A percentile compares a stretch with the other conserved stretches of the same genome.
Evolutionary conservation across 345 rosid genomes (phyloP).

Genomic region (Salix dunnii): DNA sequence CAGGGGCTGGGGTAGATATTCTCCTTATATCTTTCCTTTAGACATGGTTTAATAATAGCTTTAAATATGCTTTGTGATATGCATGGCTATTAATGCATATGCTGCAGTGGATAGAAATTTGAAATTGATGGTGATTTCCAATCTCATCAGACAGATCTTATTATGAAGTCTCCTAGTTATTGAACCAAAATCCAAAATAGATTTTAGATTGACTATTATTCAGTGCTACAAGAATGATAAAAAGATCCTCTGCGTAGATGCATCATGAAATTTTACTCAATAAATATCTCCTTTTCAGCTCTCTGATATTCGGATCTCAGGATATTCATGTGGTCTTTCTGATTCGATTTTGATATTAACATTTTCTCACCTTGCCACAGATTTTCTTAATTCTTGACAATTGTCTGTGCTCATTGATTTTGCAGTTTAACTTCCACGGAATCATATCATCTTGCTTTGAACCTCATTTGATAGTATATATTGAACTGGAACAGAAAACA

Average conservation of each 20-base stretch:
- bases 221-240: background rate
- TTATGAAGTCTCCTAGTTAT: no score
- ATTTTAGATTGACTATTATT: background rate
- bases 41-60: background rate
- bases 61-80: background rate
- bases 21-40: constrained; percentile 11
- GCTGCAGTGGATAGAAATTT: background rate
- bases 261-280: background rate
- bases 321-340: background rate
- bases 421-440: constrained; percentile 97
- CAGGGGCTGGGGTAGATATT: constrained; percentile 87
- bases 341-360: background rate
- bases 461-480: constrained; percentile 81
- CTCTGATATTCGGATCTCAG: no score
- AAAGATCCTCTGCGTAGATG: background rate
- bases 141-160: background rate
- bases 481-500: constrained; percentile 94
- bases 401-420: constrained; percentile 22
- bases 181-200: background rate
- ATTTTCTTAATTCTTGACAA: constrained; percentile 8
- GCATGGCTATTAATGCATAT: background rate
- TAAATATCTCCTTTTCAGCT: no score
- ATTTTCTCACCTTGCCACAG: background rate
- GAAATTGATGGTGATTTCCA: constrained; percentile 2
- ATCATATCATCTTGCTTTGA: constrained; percentile 96